phyloP scores from a whole-genome alignment of 768 basidiomycete species.

The Lactarius indigo region DNA sequence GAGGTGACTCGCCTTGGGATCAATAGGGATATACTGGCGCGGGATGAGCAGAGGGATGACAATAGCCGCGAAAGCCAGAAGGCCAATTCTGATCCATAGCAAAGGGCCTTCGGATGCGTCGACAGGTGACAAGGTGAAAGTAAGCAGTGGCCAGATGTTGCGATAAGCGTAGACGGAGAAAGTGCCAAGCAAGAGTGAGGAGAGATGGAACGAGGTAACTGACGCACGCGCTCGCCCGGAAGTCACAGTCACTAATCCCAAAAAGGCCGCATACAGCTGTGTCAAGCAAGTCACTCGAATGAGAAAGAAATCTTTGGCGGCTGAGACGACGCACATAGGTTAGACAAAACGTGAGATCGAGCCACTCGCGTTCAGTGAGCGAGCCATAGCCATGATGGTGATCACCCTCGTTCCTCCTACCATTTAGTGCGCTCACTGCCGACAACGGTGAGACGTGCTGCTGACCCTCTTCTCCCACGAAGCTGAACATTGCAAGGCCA shows the following conservation, averaged over 20 bases:
- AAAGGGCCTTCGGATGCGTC: slow-evolving; percentile 47
- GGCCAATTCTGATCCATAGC: slow-evolving; percentile 51
- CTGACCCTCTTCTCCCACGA: slow-evolving; percentile 35
- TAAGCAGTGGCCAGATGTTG: slow-evolving; percentile 56
- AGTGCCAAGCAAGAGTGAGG: slow-evolving; percentile 43
- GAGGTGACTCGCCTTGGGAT: slow-evolving; percentile 43
- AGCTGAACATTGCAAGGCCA: slow-evolving; percentile 44
- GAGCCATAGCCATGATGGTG: background rate
- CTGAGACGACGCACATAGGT: slow-evolving; percentile 34
- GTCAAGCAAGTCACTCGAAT: background rate
- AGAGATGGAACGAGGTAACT: slow-evolving; percentile 43
- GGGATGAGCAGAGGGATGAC: slow-evolving; percentile 55
- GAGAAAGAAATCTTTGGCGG: background rate
- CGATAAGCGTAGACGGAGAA: slow-evolving; percentile 53
- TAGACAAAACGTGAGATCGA: slow-evolving; percentile 25
- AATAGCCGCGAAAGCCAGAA: slow-evolving; percentile 44
- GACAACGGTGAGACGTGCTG: background rate
- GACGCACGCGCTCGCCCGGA: slow-evolving; percentile 5
- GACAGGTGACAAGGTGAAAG: slow-evolving; percentile 45
- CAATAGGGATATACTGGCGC: slow-evolving; percentile 53
- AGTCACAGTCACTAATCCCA: slow-evolving; percentile 24
- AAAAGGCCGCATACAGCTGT: slow-evolving; percentile 27
- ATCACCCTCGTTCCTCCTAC: slow-evolving; percentile 29
- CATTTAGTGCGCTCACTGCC: slow-evolving; percentile 12
- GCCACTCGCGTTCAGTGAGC: slow-evolving; percentile 19